These are phyloP conservation scores for Pyrenophora teres DNA, from an alignment of 2,329 filamentous ascomycete genomes.

Conservation along the genomic window DNA sequence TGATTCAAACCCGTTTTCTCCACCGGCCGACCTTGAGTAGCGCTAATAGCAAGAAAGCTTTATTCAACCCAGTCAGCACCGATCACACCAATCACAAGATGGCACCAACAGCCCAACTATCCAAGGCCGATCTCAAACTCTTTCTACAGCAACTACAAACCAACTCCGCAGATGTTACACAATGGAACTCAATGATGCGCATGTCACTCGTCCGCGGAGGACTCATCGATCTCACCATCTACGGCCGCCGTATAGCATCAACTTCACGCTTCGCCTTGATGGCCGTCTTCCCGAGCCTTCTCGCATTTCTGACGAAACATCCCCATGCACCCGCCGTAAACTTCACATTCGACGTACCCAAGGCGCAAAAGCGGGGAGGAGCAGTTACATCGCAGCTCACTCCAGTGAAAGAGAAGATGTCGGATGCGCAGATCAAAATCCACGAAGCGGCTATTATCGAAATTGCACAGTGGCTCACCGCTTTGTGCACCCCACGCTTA, in stretches of 20 bases:
- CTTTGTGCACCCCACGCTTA: neutral
- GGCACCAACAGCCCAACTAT: neutral
- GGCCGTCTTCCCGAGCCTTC: neutral
- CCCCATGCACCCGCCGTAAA: conserved; percentile 3
- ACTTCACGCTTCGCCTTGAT: neutral
- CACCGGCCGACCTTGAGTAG: no score
- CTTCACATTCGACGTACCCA: conserved; percentile 3
- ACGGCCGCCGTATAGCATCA: neutral
- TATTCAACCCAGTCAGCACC: neutral
- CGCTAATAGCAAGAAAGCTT: neutral
- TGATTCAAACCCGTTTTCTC: no score
- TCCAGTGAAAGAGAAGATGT: neutral
- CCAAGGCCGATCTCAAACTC: neutral
- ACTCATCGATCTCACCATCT: conserved; percentile 4
- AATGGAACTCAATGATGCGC: neutral
- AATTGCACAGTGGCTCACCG: conserved; percentile 2
- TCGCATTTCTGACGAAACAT: neutral
- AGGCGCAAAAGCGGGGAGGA: neutral
- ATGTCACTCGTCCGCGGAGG: neutral
- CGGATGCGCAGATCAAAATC: neutral
- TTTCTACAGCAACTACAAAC: neutral
- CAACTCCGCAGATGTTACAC: neutral
- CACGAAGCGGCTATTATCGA: conserved; percentile 6
- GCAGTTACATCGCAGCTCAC: neutral
- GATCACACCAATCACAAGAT: neutral